Evolutionary conservation across 352 stramenopile genomes (phyloP).

Genomic region (Globisporangium cylindrosporum): DNA sequence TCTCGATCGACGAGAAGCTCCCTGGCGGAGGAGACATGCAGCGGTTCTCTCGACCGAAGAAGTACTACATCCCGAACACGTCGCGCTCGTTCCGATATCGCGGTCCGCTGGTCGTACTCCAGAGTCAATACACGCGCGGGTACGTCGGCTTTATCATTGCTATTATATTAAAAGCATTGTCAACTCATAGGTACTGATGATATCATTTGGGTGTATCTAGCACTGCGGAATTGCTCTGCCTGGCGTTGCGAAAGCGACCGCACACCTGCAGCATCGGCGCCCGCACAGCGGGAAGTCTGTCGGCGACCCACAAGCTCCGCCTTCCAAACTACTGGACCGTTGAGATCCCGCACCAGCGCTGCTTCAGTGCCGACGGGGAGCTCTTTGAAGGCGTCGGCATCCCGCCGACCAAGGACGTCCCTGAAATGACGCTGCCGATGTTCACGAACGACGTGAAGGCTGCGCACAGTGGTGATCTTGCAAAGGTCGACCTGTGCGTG

Average conservation of each 20-base stretch:
- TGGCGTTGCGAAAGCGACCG: conserved; percentile 63
- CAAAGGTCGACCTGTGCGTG: conserved; percentile 56
- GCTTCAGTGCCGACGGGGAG: conserved; percentile 58
- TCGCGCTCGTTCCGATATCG: conserved; percentile 52
- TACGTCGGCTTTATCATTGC: conserved; percentile 22
- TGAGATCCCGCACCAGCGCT: conserved; percentile 74
- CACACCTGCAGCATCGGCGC: conserved; percentile 61
- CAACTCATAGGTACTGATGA: no score
- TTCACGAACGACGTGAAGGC: neutral
- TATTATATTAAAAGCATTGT: neutral
- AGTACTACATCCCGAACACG: conserved; percentile 61
- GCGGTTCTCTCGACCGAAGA: conserved; percentile 53
- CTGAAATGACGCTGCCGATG: conserved; percentile 3
- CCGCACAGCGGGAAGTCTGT: conserved; percentile 58
- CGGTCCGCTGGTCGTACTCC: conserved; percentile 68
- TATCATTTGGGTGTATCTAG: conserved; percentile 15
- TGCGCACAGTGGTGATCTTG: neutral
- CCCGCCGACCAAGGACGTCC: conserved; percentile 43
- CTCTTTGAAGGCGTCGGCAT: conserved; percentile 66
- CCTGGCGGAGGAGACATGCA: conserved; percentile 24
- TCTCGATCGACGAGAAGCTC: conserved; percentile 69
- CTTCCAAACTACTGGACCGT: conserved; percentile 84
- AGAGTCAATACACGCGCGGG: conserved; percentile 76
- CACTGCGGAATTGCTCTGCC: conserved; percentile 65
- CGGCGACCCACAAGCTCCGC: conserved; percentile 56